Percentiles rank a stretch among this genome's conserved stretches.
Evolutionary conservation across 192 early-diverging fungal species (phyloP).

Genomic region (Ramicandelaber brevisporus): DNA sequence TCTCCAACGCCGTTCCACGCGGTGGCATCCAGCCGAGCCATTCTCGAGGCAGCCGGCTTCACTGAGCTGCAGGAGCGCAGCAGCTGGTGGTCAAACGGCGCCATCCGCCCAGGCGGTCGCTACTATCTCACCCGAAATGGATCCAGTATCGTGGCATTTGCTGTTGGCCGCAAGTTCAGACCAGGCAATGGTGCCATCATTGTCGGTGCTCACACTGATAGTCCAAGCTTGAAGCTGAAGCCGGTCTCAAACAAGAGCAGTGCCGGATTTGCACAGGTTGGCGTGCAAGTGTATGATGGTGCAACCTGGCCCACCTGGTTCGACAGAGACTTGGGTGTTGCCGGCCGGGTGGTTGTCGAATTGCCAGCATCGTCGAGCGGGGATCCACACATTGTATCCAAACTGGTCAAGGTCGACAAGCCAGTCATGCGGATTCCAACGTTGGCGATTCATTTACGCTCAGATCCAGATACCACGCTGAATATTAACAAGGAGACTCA

Average conservation of each 20-base stretch:
- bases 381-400: conserved; percentile 44
- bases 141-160: conserved; percentile 71
- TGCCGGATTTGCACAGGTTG: conserved; percentile 74
- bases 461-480: conserved; percentile 47
- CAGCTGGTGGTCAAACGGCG: conserved; percentile 46
- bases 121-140: conserved; percentile 96
- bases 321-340: conserved; percentile 86
- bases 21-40: conserved; percentile 45
- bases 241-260: conserved; percentile 81
- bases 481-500: conserved; percentile 92
- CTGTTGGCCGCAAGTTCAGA: conserved; percentile 65
- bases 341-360: conserved; percentile 75
- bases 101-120: conserved; percentile 47
- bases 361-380: too few relatives aligned
- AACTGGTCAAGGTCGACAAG: conserved; percentile 52
- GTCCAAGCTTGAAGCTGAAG: conserved; percentile 91
- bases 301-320: conserved; percentile 93
- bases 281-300: conserved; percentile 77
- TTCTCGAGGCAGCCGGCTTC: conserved; percentile 56
- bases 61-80: conserved; percentile 73
- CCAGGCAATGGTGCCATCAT: conserved; percentile 72
- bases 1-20: conserved; percentile 94
- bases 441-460: conserved; percentile 88
- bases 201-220: conserved; percentile 90
- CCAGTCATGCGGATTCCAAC: conserved; percentile 90